phyloP scores from a whole-genome alignment of 352 stramenopile species.

The Phytophthora constricta region DNA sequence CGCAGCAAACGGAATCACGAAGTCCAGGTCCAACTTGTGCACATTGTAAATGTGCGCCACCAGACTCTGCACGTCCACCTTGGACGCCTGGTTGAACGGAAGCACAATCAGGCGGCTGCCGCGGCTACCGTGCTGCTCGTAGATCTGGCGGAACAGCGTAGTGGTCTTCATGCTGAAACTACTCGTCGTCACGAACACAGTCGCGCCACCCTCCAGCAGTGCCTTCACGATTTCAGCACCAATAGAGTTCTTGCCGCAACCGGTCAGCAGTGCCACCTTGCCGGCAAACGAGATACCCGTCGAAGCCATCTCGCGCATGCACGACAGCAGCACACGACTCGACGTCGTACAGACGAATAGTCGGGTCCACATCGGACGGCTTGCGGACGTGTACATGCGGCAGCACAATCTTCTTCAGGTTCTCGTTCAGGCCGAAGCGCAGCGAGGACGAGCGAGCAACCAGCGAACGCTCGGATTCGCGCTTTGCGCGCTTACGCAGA shows the following conservation, averaged over 20 bases:
- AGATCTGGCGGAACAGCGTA: slow-evolving; percentile 76
- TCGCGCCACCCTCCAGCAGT: slow-evolving; percentile 85
- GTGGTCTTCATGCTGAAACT: slow-evolving; percentile 72
- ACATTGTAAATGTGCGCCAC: slow-evolving; percentile 85
- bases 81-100: slow-evolving; percentile 88
- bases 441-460: slow-evolving; percentile 56
- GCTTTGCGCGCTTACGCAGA: slow-evolving; percentile 52
- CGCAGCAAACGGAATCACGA: slow-evolving; percentile 88
- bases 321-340: slow-evolving; percentile 77
- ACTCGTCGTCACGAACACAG: slow-evolving; percentile 86
- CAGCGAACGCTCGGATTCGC: slow-evolving; percentile 37
- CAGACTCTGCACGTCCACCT: slow-evolving; percentile 73
- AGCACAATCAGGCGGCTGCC: slow-evolving; percentile 81
- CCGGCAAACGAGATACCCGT: slow-evolving; percentile 84
- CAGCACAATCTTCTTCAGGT: slow-evolving; percentile 70
- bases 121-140: slow-evolving; percentile 85
- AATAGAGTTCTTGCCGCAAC: slow-evolving; percentile 88
- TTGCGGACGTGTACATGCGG: slow-evolving; percentile 84
- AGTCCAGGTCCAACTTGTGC: slow-evolving; percentile 87
- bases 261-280: slow-evolving; percentile 88
- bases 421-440: slow-evolving; percentile 61
- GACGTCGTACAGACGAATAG: slow-evolving; percentile 83
- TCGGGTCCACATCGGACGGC: slow-evolving; percentile 74
- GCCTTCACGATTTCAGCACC: slow-evolving; percentile 85
- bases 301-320: slow-evolving; percentile 88